Base-by-base conservation (phyloP, 495 filamentous ascomycete species). In the Lichina pygmaea region DNA sequence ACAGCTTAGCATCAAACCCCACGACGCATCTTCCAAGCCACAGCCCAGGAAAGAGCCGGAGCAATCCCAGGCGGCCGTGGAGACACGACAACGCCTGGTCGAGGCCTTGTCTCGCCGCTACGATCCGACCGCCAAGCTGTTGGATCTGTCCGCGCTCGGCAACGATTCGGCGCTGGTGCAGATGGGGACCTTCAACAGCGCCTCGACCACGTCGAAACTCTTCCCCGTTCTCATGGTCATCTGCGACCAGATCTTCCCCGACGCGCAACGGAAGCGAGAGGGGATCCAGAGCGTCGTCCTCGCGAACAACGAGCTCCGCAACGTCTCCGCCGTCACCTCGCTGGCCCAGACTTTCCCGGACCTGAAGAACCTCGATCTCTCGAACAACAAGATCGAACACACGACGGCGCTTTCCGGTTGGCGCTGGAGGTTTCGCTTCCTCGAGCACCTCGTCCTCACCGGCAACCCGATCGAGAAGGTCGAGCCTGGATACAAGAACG, bases 181-280 rank as follows among this genome's bases (percentile, higher is more conserved):
- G 17, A 75, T 81, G 63, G 81, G 83, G 17, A 73, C 85, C 34
- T 92, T 93, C 60, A 66, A 72, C 48, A 67, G 62, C 41, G 67
- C 64, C 31, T 70, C 73, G 2, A 75, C 72, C n/a, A 73, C 78
- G 31, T 72, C 76, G 42, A 95, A 93, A 55, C 76, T 93, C 48
- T 93, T 94, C 60, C 78, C 78, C 36, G 86, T 77, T 3, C 63
- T 94, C 33, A 84, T 94, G 77, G 73, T 71, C 46, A 67, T 93
- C 34, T 80, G 77, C 55, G 75, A 81, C 33, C 60, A 69, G 51
- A 64, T 73, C 31, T 89, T 89, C 61, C 69, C 69, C 49, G 72
- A 60, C 31, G 43, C 67, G 6, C 60, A 76, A 13, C 66, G 73
- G 33, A 81, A 82, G 55, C 67, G 70, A 30, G 73, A 83, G 31